Evolutionary conservation across 352 stramenopile genomes (phyloP).

Genomic region (Phytophthora kernoviae): DNA sequence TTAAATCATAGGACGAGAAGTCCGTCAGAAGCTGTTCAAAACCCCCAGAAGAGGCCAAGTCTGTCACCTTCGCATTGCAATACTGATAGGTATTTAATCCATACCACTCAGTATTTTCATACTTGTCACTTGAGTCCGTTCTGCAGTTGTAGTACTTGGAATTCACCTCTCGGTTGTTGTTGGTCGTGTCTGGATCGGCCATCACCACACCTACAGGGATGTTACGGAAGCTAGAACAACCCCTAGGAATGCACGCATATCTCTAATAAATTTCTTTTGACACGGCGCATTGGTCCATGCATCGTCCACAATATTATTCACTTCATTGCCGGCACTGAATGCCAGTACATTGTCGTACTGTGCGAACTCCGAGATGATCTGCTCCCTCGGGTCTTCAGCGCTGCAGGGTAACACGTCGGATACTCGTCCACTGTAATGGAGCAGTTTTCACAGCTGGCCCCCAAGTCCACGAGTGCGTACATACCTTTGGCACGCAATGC

Average conservation of each 20-base stretch:
- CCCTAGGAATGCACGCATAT: slow-evolving; percentile 79
- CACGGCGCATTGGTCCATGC: slow-evolving; percentile 71
- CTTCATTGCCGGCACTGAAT: slow-evolving; percentile 86
- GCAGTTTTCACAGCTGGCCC: slow-evolving; percentile 66
- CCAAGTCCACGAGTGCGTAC: slow-evolving; percentile 73
- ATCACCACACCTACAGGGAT: slow-evolving; percentile 82
- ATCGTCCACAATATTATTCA: slow-evolving; percentile 64
- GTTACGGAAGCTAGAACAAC: slow-evolving; percentile 59
- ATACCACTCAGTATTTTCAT: slow-evolving; percentile 87
- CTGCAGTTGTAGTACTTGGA: slow-evolving; percentile 89
- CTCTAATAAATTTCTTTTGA: slow-evolving; percentile 89
- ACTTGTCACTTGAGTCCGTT: slow-evolving; percentile 63
- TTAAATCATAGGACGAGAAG: slow-evolving; percentile 67
- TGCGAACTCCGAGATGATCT: slow-evolving; percentile 82
- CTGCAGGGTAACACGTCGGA: slow-evolving; percentile 60
- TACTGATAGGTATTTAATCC: slow-evolving; percentile 88
- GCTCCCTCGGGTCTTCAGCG: slow-evolving; percentile 73
- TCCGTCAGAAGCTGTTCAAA: slow-evolving; percentile 65
- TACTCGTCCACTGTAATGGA: slow-evolving; percentile 54
- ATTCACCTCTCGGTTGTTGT: slow-evolving; percentile 67
- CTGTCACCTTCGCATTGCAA: slow-evolving; percentile 57
- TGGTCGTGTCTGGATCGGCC: slow-evolving; percentile 51
- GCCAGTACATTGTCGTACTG: slow-evolving; percentile 87
- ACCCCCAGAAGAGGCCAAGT: slow-evolving; percentile 50
- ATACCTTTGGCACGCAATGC: slow-evolving; percentile 71